These are phyloP conservation scores for Gypsophila paniculata DNA, from an alignment of 179 eudicot genomes.

Conservation along the genomic window DNA sequence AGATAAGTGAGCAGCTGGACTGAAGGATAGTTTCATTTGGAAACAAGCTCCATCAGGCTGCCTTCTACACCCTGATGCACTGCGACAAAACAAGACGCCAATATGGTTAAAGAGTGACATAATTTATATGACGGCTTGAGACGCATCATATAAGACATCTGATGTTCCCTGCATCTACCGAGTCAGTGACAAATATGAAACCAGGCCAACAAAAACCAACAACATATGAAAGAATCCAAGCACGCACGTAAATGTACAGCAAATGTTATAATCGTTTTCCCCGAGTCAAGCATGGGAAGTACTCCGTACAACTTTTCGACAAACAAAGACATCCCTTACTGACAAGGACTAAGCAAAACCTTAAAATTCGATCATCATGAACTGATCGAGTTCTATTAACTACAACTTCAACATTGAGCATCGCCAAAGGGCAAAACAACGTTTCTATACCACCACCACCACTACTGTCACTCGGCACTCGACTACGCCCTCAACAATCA, in stretches of 20 bases:
- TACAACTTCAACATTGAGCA: too few species aligned
- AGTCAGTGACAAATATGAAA: not conserved
- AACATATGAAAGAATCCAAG: not conserved
- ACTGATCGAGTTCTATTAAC: too few species aligned
- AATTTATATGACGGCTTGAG: not conserved
- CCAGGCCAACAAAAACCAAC: slow-evolving; percentile 7
- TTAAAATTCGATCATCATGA: too few species aligned
- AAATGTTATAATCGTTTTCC: too few species aligned
- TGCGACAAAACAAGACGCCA: slow-evolving; percentile 19
- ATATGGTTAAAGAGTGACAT: not conserved
- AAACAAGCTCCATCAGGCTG: slow-evolving; percentile 42
- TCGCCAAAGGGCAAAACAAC: too few species aligned
- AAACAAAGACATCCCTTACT: too few species aligned
- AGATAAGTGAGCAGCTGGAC: slow-evolving; percentile 39
- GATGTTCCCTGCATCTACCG: not conserved
- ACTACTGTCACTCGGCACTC: too few species aligned
- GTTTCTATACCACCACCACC: too few species aligned
- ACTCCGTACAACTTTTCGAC: too few species aligned
- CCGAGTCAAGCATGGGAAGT: too few species aligned
- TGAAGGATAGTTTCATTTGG: slow-evolving; percentile 46
- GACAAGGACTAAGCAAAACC: too few species aligned
- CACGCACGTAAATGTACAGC: not conserved
- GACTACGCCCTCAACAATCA: too few species aligned
- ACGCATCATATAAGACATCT: not conserved
- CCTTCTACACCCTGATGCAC: slow-evolving; percentile 36